These are phyloP conservation scores for Zymoseptoria crescenta DNA, from an alignment of 2,329 filamentous ascomycete genomes.

Conservation along the genomic window DNA sequence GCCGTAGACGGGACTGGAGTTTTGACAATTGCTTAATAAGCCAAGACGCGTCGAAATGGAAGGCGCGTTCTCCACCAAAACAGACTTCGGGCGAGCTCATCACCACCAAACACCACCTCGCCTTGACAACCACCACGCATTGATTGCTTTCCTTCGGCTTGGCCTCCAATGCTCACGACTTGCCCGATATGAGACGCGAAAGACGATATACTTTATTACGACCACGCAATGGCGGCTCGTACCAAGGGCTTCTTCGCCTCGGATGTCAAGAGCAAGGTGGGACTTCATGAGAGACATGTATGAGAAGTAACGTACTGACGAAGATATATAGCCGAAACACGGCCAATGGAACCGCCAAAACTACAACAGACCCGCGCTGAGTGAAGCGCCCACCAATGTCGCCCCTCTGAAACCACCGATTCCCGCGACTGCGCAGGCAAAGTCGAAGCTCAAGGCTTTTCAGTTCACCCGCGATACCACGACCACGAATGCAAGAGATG, in stretches of 20 bases:
- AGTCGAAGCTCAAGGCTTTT: conserved; percentile 49
- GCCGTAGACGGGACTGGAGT: too few species aligned
- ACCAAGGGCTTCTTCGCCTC: conserved; percentile 48
- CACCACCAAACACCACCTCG: background rate
- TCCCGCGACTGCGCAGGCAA: conserved; percentile 45
- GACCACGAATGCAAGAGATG: conserved; percentile 8
- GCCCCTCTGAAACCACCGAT: conserved; percentile 35
- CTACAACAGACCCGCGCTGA: conserved; percentile 12
- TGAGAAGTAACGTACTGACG: conserved; percentile 3
- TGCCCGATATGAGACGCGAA: background rate
- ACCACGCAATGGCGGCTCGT: conserved; percentile 23
- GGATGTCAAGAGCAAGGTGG: conserved; percentile 36
- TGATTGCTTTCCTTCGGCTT: background rate
- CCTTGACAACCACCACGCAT: background rate
- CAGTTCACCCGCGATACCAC: conserved; percentile 39
- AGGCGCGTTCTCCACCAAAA: background rate
- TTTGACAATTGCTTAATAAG: too few species aligned
- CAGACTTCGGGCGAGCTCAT: background rate
- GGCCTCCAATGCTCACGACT: background rate
- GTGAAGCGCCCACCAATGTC: conserved; percentile 17
- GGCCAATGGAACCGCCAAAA: conserved; percentile 20
- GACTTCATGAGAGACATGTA: background rate
- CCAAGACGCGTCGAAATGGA: too few species aligned
- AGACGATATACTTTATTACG: background rate
- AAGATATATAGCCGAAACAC: conserved; percentile 14